phyloP scores from a whole-genome alignment of 1,284 basidiomycete species.

The Ceratobasidium sp. region DNA sequence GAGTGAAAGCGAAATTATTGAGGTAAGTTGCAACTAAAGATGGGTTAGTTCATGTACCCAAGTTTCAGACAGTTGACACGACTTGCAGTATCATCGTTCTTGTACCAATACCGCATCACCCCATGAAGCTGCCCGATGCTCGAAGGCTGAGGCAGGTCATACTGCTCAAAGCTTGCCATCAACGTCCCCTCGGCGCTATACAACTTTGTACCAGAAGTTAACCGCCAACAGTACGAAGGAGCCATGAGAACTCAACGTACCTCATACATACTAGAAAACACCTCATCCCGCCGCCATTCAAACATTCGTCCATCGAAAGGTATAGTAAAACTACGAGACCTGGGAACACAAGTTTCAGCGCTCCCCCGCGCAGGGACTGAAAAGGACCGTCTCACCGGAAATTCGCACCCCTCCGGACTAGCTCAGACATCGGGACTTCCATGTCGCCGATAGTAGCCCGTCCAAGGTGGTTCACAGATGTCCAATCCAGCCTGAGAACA shows the following conservation, averaged over 20 bases:
- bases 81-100: constrained; percentile 25
- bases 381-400: constrained; percentile 55
- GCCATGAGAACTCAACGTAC: constrained; percentile 7
- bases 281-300: constrained; percentile 59
- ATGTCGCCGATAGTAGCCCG: constrained; percentile 62
- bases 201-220: not conserved
- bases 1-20: constrained; percentile 59
- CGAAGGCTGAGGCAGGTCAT: constrained; percentile 25
- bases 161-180: constrained; percentile 37
- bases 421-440: constrained; percentile 65
- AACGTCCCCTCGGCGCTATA: constrained; percentile 17
- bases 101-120: constrained; percentile 38
- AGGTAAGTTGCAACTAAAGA: constrained; percentile 28
- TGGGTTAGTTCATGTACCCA: not conserved
- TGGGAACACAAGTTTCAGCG: constrained; percentile 1
- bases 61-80: constrained; percentile 1
- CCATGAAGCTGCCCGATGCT: constrained; percentile 32
- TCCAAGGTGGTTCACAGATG: constrained; percentile 60
- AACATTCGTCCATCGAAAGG: constrained; percentile 45
- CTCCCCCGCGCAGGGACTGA: not conserved
- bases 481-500: constrained; percentile 61
- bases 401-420: constrained; percentile 62
- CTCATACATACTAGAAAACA: constrained; percentile 32
- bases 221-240: not conserved
- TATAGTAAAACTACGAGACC: constrained; percentile 35